Evolutionary conservation across 1,284 basidiomycete species (phyloP), one percentile per base, ranked within the genome.

Genomic region (Baeospora myosura): DNA sequence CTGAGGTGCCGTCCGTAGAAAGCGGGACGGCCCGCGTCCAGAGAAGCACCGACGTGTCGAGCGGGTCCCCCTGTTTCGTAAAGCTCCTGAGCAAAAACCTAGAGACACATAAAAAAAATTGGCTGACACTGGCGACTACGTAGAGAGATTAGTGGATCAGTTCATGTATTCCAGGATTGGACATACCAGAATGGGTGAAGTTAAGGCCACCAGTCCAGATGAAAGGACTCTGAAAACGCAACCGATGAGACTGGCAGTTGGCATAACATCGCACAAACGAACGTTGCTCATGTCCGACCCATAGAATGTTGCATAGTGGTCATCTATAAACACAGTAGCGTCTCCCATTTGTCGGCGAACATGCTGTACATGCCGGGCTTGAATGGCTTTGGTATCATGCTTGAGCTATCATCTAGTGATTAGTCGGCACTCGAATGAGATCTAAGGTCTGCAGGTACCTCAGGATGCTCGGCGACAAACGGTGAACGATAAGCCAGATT

Each of bases 1-100:
- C n/a, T n/a, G n/a, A n/a, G 12, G 58, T 50, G 17, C 61, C 61
- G 4, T 61, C 55, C 16, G 55, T 43, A 16, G 62, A 58, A 4
- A 30, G 5, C 23, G 74, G 71, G 26, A 67, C 64, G 5, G 73
- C 73, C 29, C 73, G 67, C 1, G 79, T 81, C 79, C 79, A 82
- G 11, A 83, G 68, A 24, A 82, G 63, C 25, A 79, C 69, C 24
- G 76, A 78, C 5, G 65, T 67, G 48, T 76, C 72, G 37, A 75
- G 71, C 4, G 79, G 78, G 51, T 82, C 80, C 14, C 79, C 81
- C 62, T 64, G 52, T 32, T 1, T n/a, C n/a, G 32, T 17, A 33
- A 33, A 33, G 32, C 10, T 33, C 8, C n/a, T n/a, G n/a, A 40
- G 14, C 36, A 34, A 29, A 25, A 31, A 31, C 24, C 38, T 12